A percentile compares a stretch with the other conserved stretches of the same genome.
These are phyloP conservation scores for Penicillium paradoxum DNA, from an alignment of 495 filamentous ascomycete genomes.

Conservation along the genomic window DNA sequence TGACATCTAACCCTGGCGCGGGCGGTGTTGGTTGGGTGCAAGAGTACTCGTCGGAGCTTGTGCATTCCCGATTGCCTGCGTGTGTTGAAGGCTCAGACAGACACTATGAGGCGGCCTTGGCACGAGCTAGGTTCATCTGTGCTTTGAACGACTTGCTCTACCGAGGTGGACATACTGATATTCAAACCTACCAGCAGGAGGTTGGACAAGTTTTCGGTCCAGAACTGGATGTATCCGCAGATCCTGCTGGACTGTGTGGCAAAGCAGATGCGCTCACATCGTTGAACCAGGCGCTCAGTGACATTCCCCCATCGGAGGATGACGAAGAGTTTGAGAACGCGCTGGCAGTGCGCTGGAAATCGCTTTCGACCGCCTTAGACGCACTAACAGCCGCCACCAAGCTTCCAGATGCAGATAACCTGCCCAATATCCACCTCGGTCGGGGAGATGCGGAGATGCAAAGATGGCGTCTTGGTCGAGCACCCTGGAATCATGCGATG, in stretches of 20 bases:
- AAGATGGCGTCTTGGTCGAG: conserved; percentile 49
- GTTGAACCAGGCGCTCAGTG: conserved; percentile 43
- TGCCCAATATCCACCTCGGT: conserved; percentile 55
- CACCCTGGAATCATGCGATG: conserved; percentile 40
- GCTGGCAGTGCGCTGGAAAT: conserved; percentile 43
- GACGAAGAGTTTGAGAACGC: conserved; percentile 24
- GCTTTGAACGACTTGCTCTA: conserved; percentile 54
- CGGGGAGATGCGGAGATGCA: conserved; percentile 61
- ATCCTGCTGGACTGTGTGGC: conserved; percentile 49
- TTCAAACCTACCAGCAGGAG: conserved; percentile 47
- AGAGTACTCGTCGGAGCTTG: conserved; percentile 43
- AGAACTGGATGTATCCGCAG: conserved; percentile 35
- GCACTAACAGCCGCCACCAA: conserved; percentile 51
- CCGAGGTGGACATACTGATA: conserved; percentile 41
- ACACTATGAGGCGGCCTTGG: conserved; percentile 48
- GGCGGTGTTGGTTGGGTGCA: conserved; percentile 51
- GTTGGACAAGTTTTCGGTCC: conserved; percentile 41
- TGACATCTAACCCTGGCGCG: conserved; percentile 33
- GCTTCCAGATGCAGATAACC: conserved; percentile 45
- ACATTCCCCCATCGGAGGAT: conserved; percentile 29
- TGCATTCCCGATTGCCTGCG: conserved; percentile 42
- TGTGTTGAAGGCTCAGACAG: conserved; percentile 43
- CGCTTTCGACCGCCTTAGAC: conserved; percentile 43
- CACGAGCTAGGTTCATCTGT: conserved; percentile 48
- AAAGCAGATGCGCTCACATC: conserved; percentile 56